Conservation (phyloP, 108 stramenopile genomes). For the Seminavis robusta region DNA sequence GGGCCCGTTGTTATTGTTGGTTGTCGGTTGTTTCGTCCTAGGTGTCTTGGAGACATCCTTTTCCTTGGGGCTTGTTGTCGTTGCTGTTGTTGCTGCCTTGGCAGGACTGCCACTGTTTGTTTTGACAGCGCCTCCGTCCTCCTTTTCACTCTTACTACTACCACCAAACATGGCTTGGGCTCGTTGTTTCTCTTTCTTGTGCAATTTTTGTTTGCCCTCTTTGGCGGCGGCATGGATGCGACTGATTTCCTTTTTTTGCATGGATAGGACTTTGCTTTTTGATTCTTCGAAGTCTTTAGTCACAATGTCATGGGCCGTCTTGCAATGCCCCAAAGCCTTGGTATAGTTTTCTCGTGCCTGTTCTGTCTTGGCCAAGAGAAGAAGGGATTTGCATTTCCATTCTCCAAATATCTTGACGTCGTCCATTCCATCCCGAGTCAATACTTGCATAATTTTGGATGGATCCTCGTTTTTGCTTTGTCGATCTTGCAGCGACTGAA, state of each 20-base stretch:
- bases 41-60: background rate
- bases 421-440: conserved; percentile 42
- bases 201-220: conserved; percentile 30
- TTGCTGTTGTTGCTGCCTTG: background rate
- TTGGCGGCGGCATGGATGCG: conserved; percentile 29
- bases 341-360: conserved; percentile 37
- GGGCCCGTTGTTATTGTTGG: background rate
- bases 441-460: conserved; percentile 54
- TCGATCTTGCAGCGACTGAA: conserved; percentile 65
- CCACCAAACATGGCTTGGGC: conserved; percentile 72
- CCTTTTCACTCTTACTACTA: conserved; percentile 1
- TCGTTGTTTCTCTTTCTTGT: conserved; percentile 66
- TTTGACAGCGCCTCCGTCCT: background rate
- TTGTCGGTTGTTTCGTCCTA: background rate
- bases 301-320: conserved; percentile 37
- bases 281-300: conserved; percentile 32
- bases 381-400: conserved; percentile 66
- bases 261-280: conserved; percentile 30
- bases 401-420: conserved; percentile 78
- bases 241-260: conserved; percentile 61
- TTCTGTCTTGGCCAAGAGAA: conserved; percentile 42
- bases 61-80: background rate
- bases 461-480: too few species aligned
- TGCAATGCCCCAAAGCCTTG: conserved; percentile 34
- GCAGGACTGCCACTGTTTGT: background rate